Percentiles rank a stretch among this genome's conserved stretches.
Evolutionary conservation across 2,329 filamentous ascomycete genomes (phyloP).

Genomic region (Colletotrichum neosansevieriae): DNA sequence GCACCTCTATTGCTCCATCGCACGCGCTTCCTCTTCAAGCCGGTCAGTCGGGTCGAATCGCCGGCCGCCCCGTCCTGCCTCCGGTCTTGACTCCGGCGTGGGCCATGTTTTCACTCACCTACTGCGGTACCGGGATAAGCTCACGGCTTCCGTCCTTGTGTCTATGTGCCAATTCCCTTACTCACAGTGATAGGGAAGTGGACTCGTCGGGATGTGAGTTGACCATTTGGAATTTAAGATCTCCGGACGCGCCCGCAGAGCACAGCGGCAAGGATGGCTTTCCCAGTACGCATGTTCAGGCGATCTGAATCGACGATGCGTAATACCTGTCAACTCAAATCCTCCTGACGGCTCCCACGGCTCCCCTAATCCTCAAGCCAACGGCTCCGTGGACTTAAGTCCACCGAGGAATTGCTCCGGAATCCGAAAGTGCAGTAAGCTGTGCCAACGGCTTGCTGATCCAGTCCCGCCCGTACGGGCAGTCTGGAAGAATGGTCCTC

Average conservation of each 20-base stretch:
- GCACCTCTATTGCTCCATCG: constrained; percentile 20
- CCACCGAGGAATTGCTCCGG: not conserved
- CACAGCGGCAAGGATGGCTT: constrained; percentile 5
- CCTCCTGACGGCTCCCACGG: not conserved
- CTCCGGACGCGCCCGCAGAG: not conserved
- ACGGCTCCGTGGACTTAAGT: not conserved
- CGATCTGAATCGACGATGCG: not conserved
- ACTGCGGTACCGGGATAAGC: not conserved
- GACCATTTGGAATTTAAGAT: not conserved
- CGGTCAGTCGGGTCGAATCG: constrained; percentile 26
- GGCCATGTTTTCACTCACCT: not conserved
- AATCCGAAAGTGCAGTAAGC: constrained; percentile 3
- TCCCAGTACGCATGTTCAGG: not conserved
- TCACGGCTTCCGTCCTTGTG: not conserved
- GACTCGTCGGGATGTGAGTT: not conserved
- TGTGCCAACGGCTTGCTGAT: no score
- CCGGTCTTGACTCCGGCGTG: constrained; percentile 21
- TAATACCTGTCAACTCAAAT: not conserved
- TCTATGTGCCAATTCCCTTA: not conserved
- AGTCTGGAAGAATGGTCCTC: constrained; percentile 4
- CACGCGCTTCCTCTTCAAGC: constrained; percentile 11
- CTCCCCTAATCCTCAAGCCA: not conserved
- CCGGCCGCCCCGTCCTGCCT: constrained; percentile 17
- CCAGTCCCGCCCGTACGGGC: not conserved
- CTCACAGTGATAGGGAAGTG: not conserved